Evolutionary conservation across 2,329 filamentous ascomycete species (phyloP), one percentile per base, ranked within the genome.

Genomic region (Colletotrichum orchidophilum): DNA sequence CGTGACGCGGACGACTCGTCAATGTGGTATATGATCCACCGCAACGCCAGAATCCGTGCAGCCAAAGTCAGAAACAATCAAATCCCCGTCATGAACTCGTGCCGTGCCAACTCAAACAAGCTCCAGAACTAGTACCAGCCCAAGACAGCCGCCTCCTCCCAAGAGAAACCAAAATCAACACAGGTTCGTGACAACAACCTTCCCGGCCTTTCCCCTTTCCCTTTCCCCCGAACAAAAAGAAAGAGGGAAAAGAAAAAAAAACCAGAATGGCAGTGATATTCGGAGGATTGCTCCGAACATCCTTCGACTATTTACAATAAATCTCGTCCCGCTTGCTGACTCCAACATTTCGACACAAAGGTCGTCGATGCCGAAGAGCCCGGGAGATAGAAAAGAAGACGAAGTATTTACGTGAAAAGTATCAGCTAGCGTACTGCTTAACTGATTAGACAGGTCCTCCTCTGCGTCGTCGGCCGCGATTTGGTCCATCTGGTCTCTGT

Each of bases 401-500:
- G 27, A 26, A 39, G 15, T 71, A 71, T 71, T 12, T 71, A 71
- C 69, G 58, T 53, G 65, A 63, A 69, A 21, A 35, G 31, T 31
- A 49, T 35, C 27, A 46, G 62, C 26, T 13, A 18, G 52, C 11
- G 7, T 8, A 31, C 31, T 33, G 26, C 27, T 49, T n/a, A 49
- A 8, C 11, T 50, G 15, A 27, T 63, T 52, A 73, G 8, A 53
- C 55, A 50, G 82, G 80, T 67, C 80, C 84, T 49, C 87, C 88
- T 73, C 94, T 88, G 78, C 94, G 88, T 78, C 95, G 87, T 73
- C 95, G 88, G 35, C 95, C 94, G 74, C 95, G 91, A 78, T 89
- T 94, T 6, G 93, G 93, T 35, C 95, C 95, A 80, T 97, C 94
- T 3, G 93, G 91, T 62, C 96, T 87, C 79, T 97, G 95, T 2